Base-by-base conservation (phyloP, 768 basidiomycete genomes). In the Boletellus sp. region DNA sequence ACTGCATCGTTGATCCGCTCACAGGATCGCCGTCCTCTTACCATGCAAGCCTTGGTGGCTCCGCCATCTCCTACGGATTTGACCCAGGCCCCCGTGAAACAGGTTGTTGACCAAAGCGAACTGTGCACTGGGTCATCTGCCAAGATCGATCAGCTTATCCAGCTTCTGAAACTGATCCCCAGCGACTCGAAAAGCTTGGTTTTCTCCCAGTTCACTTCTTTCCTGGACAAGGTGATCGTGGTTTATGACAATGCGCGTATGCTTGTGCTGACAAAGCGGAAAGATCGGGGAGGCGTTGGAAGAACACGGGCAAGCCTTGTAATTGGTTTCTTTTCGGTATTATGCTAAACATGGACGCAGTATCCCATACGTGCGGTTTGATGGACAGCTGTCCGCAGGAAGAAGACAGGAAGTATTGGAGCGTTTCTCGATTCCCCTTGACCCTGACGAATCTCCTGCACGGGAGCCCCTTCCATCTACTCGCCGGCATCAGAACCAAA, bases 191-290 rank as follows among this genome's bases (percentile, higher is more conserved):
- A 94, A 66, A 85, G 86, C 3, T 71, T 94, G 3, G 90, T 94
- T 1, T 94, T 94, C 62, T 91, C 88, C 3, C 92, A 94, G 58
- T 94, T 93, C 60, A 94, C 90, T 4, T 78, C 81, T 3, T 93
- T 90, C 69, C 66, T 93, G 46, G 85, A 90, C 70, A 86, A 90
- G 72, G 90, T 85, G 52, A 42, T 23, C 26, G 28, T 36, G 4
- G 32, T 32, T 33, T 32, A 22, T 3, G 9, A 15, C 6, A 2
- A 23, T 26, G 17, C 0, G 32, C 2, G 24, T 23, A 16, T 42
- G 38, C 13, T 35, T 38, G 24, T 32, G 36, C 44, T 48, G 24
- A 53, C 49, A n/a, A 15, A 2, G n/a, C 37, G 34, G 12, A 28
- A 54, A 90, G 86, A 86, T 94, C 55, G 86, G 77, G 4, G 80